Base-by-base conservation (phyloP, 31 red algal species). In the Odonthalia washingtoniensis region DNA sequence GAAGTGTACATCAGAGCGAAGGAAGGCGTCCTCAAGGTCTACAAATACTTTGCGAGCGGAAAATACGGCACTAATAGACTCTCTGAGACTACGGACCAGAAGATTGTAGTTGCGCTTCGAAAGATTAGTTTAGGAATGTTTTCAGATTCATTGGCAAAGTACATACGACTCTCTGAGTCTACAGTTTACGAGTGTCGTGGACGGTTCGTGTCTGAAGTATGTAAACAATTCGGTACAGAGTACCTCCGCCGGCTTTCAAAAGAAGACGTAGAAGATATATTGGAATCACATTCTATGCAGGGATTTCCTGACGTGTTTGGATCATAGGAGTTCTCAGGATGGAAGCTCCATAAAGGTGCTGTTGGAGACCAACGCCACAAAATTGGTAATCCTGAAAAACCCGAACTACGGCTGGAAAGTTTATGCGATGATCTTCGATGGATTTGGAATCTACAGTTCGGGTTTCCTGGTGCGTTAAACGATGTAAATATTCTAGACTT, bases 51-150 rank as follows among this genome's bases (percentile, higher is more conserved):
- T 62, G 36, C 14, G 33, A 52, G 65, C 0, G 78, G 78, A 21
- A 53, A 38, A 82, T 34, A 65, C 53, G 30, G 52, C 27, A 40
- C 40, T 53, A 17, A 52, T 36, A 62, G n/a, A 12, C 18, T 39
- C n/a, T 82, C 78, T 64, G 49, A 43, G 31, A 82, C 78, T 82
- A 79, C 40, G 36, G 41, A 89, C 62, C 86, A 89, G 75, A 89
- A 89, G 21, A 36, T 89, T 38, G 34, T 35, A 3, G 83, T 49
- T 39, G 70, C 68, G 12, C 38, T 86, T n/a, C 35, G 26, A 36
- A 67, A 86, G 75, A 41, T 86, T 1, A 76, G 46, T 64, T 62
- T 2, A 2, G 45, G 70, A 35, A 40, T 65, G n/a, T n/a, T n/a
- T n/a, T n/a, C n/a, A n/a, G n/a, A n/a, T n/a, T n/a, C n/a, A n/a